Conservation (phyloP, 129 eudicot genomes). For the Artemisia tridentata region DNA sequence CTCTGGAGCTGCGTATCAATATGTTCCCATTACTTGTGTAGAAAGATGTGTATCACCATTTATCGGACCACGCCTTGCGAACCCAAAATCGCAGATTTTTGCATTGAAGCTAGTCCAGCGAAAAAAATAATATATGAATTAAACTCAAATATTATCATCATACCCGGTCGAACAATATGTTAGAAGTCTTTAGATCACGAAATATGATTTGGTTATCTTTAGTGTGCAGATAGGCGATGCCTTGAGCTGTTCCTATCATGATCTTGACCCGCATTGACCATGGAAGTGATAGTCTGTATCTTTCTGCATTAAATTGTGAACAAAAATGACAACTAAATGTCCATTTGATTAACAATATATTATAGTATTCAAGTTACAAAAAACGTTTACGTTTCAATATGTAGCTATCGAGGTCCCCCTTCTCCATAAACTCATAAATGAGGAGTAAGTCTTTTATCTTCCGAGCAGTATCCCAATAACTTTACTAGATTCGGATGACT, state of each 20-base stretch:
- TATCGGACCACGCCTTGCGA: constrained; percentile 33
- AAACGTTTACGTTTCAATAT: constrained; percentile 32
- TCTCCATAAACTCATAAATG: constrained; percentile 40
- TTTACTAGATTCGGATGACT: constrained; percentile 39
- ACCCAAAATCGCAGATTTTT: constrained; percentile 39
- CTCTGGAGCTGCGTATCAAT: constrained; percentile 47
- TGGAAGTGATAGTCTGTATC: constrained; percentile 21
- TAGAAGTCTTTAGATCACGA: constrained; percentile 41
- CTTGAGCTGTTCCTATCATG: constrained; percentile 38
- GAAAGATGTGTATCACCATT: constrained; percentile 30
- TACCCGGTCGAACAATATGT: constrained; percentile 44
- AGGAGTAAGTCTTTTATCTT: constrained; percentile 38
- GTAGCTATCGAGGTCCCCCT: constrained; percentile 34
- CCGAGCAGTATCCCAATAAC: constrained; percentile 45
- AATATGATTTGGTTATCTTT: constrained; percentile 29
- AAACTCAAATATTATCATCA: neutral
- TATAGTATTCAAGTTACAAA: neutral
- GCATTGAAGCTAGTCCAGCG: constrained; percentile 38
- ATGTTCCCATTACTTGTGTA: constrained; percentile 33
- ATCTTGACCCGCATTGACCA: constrained; percentile 37
- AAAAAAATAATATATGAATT: neutral
- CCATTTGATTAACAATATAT: neutral
- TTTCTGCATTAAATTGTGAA: constrained; percentile 24
- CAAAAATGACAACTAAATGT: neutral
- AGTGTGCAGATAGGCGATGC: constrained; percentile 26